Conservation (phyloP, 2,329 filamentous ascomycete genomes). For the Xylaria sp. region DNA sequence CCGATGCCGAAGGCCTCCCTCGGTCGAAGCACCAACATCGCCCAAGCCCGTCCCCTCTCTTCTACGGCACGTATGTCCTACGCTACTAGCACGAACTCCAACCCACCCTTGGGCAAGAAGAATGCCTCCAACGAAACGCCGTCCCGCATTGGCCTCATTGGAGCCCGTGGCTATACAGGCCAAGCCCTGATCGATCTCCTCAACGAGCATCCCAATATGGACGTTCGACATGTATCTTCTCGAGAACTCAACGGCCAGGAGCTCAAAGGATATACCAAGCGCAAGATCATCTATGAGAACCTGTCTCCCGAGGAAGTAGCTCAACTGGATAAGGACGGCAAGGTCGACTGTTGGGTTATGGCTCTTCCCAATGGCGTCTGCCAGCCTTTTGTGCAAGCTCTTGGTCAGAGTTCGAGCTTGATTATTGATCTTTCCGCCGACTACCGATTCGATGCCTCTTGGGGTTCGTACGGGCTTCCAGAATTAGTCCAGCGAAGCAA, state of each 20-base stretch:
- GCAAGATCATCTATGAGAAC: slow-evolving; percentile 92
- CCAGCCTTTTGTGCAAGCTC: slow-evolving; percentile 89
- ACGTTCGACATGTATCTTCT: slow-evolving; percentile 90
- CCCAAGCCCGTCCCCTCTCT: slow-evolving; percentile 18
- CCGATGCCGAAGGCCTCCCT: slow-evolving; percentile 18
- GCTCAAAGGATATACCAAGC: slow-evolving; percentile 89
- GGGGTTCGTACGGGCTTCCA: slow-evolving; percentile 92
- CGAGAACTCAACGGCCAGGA: slow-evolving; percentile 89
- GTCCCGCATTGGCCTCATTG: slow-evolving; percentile 34
- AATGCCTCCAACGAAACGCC: slow-evolving; percentile 35
- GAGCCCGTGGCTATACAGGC: slow-evolving; percentile 79
- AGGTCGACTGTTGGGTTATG: slow-evolving; percentile 98
- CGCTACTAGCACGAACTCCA: slow-evolving; percentile 28
- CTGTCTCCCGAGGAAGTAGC: slow-evolving; percentile 86
- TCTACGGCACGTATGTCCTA: slow-evolving; percentile 12
- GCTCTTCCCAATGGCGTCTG: slow-evolving; percentile 95
- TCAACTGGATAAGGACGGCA: slow-evolving; percentile 82
- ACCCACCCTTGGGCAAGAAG: slow-evolving; percentile 36
- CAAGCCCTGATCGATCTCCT: slow-evolving; percentile 89
- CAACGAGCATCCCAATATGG: slow-evolving; percentile 88
- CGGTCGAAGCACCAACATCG: slow-evolving; percentile 13
- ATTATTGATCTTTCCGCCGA: slow-evolving; percentile 97
- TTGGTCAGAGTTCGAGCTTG: slow-evolving; percentile 68
- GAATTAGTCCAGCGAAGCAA: slow-evolving; percentile 82
- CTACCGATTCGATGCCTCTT: slow-evolving; percentile 85